phyloP scores from a whole-genome alignment of 1,284 basidiomycete genomes.

The Irpex lacteus region DNA sequence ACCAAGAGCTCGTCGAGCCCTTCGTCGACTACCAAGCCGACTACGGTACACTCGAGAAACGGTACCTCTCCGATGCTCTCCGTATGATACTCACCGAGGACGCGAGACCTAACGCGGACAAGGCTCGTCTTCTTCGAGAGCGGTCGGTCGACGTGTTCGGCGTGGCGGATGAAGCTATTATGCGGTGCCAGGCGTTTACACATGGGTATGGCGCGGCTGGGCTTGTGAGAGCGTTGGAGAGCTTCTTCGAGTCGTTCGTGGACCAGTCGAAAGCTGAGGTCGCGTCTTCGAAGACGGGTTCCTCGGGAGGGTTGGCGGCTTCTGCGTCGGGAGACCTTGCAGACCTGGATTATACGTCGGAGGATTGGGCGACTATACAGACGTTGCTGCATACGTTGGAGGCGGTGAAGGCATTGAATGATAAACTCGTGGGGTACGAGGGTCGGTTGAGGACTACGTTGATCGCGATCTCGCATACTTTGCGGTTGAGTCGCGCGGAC shows the following conservation, averaged over 20 bases:
- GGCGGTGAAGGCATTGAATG: constrained; percentile 67
- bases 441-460: constrained; percentile 58
- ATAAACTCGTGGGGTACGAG: constrained; percentile 70
- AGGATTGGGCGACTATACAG: constrained; percentile 88
- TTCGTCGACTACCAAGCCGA: constrained; percentile 88
- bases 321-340: constrained; percentile 54
- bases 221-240: constrained; percentile 72
- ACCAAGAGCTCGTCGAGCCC: constrained; percentile 86
- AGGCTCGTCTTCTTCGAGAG: constrained; percentile 68
- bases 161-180: constrained; percentile 76
- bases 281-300: constrained; percentile 30
- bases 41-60: constrained; percentile 75
- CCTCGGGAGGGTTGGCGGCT: constrained; percentile 28
- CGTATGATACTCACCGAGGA: constrained; percentile 40
- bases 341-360: constrained; percentile 81
- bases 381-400: constrained; percentile 79
- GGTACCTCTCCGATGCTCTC: constrained; percentile 60
- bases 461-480: constrained; percentile 52
- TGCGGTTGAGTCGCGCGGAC: constrained; percentile 55
- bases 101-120: constrained; percentile 39
- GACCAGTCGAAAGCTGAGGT: constrained; percentile 59
- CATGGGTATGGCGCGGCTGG: constrained; percentile 82
- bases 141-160: constrained; percentile 69
- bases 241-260: constrained; percentile 66
- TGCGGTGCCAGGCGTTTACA: constrained; percentile 76